Evolutionary conservation across 2,329 filamentous ascomycete genomes (phyloP), one percentile per base, ranked within the genome.

Genomic region (Scedosporium minutisporum): DNA sequence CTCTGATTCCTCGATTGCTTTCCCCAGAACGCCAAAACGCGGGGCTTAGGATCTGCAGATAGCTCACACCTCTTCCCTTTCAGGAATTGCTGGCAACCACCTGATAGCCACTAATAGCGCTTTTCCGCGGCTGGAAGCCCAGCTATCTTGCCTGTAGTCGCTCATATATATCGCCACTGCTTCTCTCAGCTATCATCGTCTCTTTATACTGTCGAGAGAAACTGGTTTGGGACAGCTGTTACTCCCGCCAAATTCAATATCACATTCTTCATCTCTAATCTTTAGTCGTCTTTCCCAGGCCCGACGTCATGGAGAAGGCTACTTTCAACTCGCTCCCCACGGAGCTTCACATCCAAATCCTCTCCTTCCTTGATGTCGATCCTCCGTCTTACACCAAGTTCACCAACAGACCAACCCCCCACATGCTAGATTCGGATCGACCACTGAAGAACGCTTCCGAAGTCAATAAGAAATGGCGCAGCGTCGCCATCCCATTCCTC

Each of bases 261-360:
- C 33, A 3, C 9, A 38, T 38, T 38, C 33, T 38, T 38, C 33
- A 14, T 38, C 2, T 38, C 33, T 38, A 6, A 38, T 38, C 33
- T 12, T 6, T 38, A 38, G 33, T 18, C 51, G 16, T 23, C 23
- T 18, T 25, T 7, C 23, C 23, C 18, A 2, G 18, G 3, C 23
- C 23, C 51, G 23, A 23, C 44, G 10, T 14, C 33, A 55, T 55
- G 51, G 12, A 23, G 18, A 55, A 55, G 12, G 21, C 21, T 23
- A 55, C 51, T 12, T 27, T 76, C 68, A 65, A 73, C 27, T 62
- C 67, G 27, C 77, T 89, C 21, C 87, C 86, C 2, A 83, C 82
- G 65, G 87, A 90, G 73, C 73, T 89, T 57, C 72, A 87, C 23
- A 71, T 80, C 61, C 76, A 82, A 3, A 80, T 89, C 66, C 77